Conservation (phyloP, 2,329 filamentous ascomycete species). For the Diaporthe vaccinii region DNA sequence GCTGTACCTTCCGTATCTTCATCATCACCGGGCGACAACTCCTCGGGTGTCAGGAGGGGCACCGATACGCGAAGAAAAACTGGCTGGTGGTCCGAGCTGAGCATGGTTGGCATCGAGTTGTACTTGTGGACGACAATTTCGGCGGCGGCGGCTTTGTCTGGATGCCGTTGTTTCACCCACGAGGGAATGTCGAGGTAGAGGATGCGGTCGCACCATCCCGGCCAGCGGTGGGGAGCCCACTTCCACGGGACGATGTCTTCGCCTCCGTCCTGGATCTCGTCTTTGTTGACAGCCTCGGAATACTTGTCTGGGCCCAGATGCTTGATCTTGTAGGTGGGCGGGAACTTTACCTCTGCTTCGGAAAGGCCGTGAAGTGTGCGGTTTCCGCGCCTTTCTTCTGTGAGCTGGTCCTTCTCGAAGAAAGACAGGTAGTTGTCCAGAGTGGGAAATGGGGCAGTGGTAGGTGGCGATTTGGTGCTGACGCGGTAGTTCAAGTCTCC, state of each 20-base stretch:
- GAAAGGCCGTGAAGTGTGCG: conserved; percentile 82
- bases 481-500: conserved; percentile 98
- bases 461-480: conserved; percentile 72
- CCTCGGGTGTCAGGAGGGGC: conserved; percentile 65
- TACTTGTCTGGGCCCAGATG: conserved; percentile 52
- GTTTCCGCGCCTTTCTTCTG: conserved; percentile 75
- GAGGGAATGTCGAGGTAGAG: conserved; percentile 77
- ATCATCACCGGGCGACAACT: conserved; percentile 51
- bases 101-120: conserved; percentile 80
- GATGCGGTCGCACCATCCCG: conserved; percentile 94
- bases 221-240: conserved; percentile 88
- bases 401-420: conserved; percentile 83
- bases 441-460: conserved; percentile 74
- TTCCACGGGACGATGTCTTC: conserved; percentile 66
- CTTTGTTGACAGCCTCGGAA: conserved; percentile 47
- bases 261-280: conserved; percentile 43
- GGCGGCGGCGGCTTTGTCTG: conserved; percentile 35
- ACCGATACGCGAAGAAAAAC: conserved; percentile 81
- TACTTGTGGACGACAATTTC: conserved; percentile 74
- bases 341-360: conserved; percentile 82
- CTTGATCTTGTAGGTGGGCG: conserved; percentile 94
- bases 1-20: neutral
- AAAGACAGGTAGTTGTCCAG: conserved; percentile 76
- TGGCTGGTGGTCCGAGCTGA: conserved; percentile 89
- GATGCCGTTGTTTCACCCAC: conserved; percentile 57